Base-by-base conservation (phyloP, 148 eudicot species). In the Drosera capensis region DNA sequence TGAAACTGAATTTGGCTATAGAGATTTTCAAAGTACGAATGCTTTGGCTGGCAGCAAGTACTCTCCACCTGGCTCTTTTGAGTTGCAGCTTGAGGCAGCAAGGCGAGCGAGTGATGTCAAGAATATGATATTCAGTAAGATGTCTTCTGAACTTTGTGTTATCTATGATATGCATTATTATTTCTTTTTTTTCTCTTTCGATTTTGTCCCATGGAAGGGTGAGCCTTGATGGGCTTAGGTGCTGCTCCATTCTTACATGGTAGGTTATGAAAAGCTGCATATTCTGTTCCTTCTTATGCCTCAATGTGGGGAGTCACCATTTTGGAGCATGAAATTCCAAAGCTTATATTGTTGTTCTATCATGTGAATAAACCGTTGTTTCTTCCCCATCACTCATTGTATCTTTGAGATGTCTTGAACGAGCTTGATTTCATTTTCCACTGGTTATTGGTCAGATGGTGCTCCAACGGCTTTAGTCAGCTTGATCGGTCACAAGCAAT, bases 381-480 rank as follows among this genome's bases (percentile, higher is more conserved):
- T 34, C 3, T 11, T 34, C 7, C 11, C 9, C 8, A 43, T 15
- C 23, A 43, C 14, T 3, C 5, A 17, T 7, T 43, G 3, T 3
- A 43, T 17, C 6, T 15, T 9, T 7, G 15, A 43, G 4, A 20
- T 8, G 7, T 3, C 16, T 8, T 2, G 8, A 17, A 17, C 24
- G 11, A 24, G 20, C 45, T 43, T 39, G 36, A 23, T 51, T 17
- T 25, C 8, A 26, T 40, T 21, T 40, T 29, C 14, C 54, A 45
- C 38, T 4, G 38, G 5, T 4, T 4, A 34, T 11, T 9, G 13
- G 6, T 34, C 54, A 90, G 99, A 70, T 62, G 99, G 93, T 58
- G 95, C 99, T 59, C 99, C 99, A 4, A 64, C 78, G n/a, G 67
- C 95, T 25, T 53, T 90, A 56, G 95, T 90, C 61, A 73, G 93